These are phyloP conservation scores for Fusarium tuaranense DNA, from an alignment of 2,329 filamentous ascomycete genomes.

Conservation along the genomic window DNA sequence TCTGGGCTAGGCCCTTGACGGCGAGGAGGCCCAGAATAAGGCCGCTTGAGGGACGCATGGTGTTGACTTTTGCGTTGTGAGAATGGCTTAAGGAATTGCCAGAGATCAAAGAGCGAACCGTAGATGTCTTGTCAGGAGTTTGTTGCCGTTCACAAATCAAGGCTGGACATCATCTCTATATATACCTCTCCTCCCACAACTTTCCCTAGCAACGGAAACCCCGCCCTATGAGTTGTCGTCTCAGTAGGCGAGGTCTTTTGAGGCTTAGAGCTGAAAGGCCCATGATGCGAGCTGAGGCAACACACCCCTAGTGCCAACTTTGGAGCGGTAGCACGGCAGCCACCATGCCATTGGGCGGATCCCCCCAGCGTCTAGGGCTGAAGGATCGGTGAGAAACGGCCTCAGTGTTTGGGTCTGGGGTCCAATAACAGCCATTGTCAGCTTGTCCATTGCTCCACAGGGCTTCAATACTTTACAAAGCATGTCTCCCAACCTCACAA, in stretches of 20 bases:
- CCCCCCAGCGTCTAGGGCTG: not conserved
- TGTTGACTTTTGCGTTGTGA: not conserved
- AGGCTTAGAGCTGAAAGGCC: conserved; percentile 4
- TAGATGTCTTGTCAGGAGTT: not conserved
- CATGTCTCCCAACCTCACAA: not conserved
- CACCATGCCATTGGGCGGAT: not conserved
- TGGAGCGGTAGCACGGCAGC: not conserved
- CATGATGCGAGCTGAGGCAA: conserved; percentile 3
- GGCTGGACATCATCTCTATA: not conserved
- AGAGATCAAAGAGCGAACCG: not conserved
- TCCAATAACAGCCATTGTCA: not conserved
- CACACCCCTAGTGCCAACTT: not conserved
- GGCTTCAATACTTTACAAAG: not conserved
- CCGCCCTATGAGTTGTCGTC: not conserved
- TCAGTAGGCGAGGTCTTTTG: not conserved
- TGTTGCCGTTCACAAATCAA: not conserved
- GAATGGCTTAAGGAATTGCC: not conserved
- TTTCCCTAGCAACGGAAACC: not conserved
- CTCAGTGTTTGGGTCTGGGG: not conserved
- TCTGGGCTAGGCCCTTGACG: not conserved
- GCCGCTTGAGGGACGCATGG: conserved; percentile 7
- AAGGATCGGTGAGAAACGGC: not conserved
- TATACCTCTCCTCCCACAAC: not conserved
- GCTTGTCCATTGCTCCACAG: not conserved
- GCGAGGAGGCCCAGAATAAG: conserved; percentile 1